Evolutionary conservation across 2,329 filamentous ascomycete species (phyloP), one percentile per base, ranked within the genome.

Genomic region (Hypomyces rosellus): DNA sequence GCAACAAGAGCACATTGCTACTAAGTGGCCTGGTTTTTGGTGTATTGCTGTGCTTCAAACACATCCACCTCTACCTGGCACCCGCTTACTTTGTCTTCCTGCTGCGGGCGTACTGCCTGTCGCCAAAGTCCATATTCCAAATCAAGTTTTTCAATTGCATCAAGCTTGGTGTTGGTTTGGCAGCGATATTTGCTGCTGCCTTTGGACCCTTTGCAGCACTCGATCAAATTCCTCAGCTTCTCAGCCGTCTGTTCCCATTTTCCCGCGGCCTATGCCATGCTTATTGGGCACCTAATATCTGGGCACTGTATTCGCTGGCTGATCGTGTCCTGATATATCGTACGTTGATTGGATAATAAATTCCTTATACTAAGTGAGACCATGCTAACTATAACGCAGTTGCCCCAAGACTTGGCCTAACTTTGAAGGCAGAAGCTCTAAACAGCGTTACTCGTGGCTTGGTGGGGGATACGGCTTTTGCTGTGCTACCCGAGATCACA

Each of bases 271-370:
- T 99, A 4, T 97, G 92, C 65, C 93, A 99, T 72, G 93, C 93
- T 1, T 99, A 99, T 67, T 99, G 93, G 93, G 93, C 93, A 12
- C 91, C 93, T 0, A 99, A 99, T 59, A 74, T 96, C 1, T 99
- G 93, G 93, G 92, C 93, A 0, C 80, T 97, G 65, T 99, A 99
- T 69, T 96, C 93, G 0, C 96, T 97, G 65, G 73, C 79, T 2
- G 93, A 99, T 63, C 80, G 93, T 48, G 70, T 89, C 7, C 66
- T 99, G 57, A 96, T 99, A 53, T 81, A 84, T 60, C 69, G 89
- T 95, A 73, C 65, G 83, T 41, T 12, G 12, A 20, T 4, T 5
- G 2, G 4, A 48, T 4, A 5, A 6, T 9, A 20, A 25, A 20
- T 20, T 14, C 2, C 8, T 4, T 4, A 16, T 20, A 15, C 15